phyloP scores from a whole-genome alignment of 306 rosid species.

The Lagenaria siceraria region DNA sequence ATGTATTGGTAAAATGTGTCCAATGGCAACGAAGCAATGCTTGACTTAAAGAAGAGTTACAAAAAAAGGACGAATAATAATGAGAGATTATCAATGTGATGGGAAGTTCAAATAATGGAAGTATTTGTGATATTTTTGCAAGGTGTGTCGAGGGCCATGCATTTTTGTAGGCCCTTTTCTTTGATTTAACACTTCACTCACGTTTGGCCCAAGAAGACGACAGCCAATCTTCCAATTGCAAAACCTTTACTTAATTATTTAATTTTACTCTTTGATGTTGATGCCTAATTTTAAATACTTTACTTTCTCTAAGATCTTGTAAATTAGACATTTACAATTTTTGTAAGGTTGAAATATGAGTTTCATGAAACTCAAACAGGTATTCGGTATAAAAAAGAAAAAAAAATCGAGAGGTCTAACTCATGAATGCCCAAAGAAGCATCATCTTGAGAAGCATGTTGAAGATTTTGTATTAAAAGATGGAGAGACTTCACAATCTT shows the following conservation, averaged over 20 bases:
- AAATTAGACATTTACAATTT: too few relatives aligned
- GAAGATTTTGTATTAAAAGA: too few relatives aligned
- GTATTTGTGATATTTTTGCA: background rate
- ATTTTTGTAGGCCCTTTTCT: background rate
- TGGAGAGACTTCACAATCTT: too few relatives aligned
- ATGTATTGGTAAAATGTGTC: background rate
- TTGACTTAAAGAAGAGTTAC: background rate
- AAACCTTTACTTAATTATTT: background rate
- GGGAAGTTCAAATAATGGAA: background rate
- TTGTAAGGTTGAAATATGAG: too few relatives aligned
- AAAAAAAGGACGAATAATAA: background rate
- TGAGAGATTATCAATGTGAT: background rate
- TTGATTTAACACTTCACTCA: background rate
- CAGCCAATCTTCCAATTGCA: background rate
- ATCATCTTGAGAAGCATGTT: too few relatives aligned
- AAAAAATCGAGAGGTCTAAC: too few relatives aligned
- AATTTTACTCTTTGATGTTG: background rate
- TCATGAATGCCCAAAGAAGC: too few relatives aligned
- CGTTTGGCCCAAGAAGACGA: background rate
- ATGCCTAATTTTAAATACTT: too few relatives aligned
- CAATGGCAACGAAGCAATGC: background rate
- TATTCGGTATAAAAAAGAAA: too few relatives aligned
- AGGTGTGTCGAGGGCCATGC: background rate
- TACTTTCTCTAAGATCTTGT: too few relatives aligned
- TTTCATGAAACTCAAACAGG: too few relatives aligned